These are phyloP conservation scores for Centrapalus pauciflorus DNA, from an alignment of 129 eudicot genomes.

Conservation along the genomic window DNA sequence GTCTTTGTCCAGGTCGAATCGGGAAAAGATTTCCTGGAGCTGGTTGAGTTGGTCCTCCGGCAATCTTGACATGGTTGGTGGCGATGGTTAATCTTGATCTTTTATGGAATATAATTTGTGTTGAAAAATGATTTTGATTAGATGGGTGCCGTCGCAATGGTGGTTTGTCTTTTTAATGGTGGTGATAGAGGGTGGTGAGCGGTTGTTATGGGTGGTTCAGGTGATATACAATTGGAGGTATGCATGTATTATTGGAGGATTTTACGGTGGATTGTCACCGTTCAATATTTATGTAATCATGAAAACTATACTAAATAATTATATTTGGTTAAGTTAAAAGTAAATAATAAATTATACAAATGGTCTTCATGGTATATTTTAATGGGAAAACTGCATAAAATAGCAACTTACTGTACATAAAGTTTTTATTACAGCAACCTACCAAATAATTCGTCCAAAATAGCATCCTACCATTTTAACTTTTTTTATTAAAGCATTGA, in stretches of 20 bases:
- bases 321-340: no score
- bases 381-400: no score
- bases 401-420: no score
- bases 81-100: not conserved
- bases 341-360: not conserved
- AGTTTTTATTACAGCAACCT: no score
- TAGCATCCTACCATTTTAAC: no score
- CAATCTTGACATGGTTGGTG: slow-evolving; percentile 21
- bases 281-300: not conserved
- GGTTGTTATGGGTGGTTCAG: slow-evolving; percentile 16
- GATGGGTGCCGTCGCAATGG: not conserved
- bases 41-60: slow-evolving; percentile 48
- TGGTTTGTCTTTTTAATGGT: not conserved
- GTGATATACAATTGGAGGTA: slow-evolving; percentile 18
- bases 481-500: no score
- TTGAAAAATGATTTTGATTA: not conserved
- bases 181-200: slow-evolving; percentile 1
- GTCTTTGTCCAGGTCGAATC: slow-evolving; percentile 60
- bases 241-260: slow-evolving; percentile 25
- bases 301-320: no score
- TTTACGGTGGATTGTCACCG: slow-evolving; percentile 14
- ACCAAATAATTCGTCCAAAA: no score
- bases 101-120: not conserved
- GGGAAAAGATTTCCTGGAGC: slow-evolving; percentile 36
- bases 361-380: no score